Evolutionary conservation across 108 stramenopile species (phyloP).

Genomic region (Skeletonema menzelii): DNA sequence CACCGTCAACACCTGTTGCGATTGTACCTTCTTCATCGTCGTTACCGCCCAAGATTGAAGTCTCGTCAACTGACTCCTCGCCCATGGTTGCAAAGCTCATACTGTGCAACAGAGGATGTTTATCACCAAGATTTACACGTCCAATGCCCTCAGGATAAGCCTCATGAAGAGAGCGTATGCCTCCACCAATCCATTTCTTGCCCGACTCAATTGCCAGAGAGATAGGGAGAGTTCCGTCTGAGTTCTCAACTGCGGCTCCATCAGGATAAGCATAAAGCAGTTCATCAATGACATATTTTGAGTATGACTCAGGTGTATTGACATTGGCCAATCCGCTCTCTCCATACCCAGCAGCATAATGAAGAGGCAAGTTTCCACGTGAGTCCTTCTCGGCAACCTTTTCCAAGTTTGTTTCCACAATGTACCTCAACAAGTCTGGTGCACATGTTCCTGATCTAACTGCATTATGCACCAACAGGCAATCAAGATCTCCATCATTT

Average conservation of each 20-base stretch:
- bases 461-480: constrained; percentile 77
- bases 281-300: constrained; percentile 86
- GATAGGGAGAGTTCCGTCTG: constrained; percentile 66
- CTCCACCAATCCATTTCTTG: constrained; percentile 90
- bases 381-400: constrained; percentile 69
- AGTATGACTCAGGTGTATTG: constrained; percentile 60
- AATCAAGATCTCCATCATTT: constrained; percentile 15
- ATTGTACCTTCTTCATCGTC: constrained; percentile 46
- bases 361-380: constrained; percentile 71
- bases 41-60: constrained; percentile 26
- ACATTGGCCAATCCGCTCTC: background rate
- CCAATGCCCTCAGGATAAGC: constrained; percentile 74
- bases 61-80: constrained; percentile 27
- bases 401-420: constrained; percentile 86
- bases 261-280: constrained; percentile 85
- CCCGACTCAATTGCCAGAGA: constrained; percentile 70
- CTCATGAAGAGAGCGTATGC: constrained; percentile 75
- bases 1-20: constrained; percentile 44
- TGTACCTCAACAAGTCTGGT: constrained; percentile 81
- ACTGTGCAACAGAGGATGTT: constrained; percentile 57
- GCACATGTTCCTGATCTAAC: constrained; percentile 73
- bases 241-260: constrained; percentile 64
- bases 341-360: constrained; percentile 72
- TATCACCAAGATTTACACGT: constrained; percentile 57
- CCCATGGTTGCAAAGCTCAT: constrained; percentile 50